Base-by-base conservation (phyloP, 345 rosid species). In the Sonneratia alba region DNA sequence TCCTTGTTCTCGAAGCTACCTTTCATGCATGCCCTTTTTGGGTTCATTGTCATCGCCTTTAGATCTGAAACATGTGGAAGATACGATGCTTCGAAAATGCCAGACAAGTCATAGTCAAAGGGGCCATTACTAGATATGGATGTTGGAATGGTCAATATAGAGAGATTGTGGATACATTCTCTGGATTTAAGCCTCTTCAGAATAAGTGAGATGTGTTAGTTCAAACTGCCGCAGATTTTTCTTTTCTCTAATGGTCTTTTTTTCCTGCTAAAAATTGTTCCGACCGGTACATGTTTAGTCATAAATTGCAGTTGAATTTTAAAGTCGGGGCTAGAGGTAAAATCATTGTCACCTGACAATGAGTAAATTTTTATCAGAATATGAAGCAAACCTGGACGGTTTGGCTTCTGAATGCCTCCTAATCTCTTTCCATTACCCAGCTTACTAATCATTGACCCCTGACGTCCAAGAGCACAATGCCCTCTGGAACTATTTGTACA, bases 31-130 rank as follows among this genome's bases (percentile, higher is more conserved):
- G 80, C 75, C 85, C 85, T 83, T 78, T 84, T 88, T 47, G 92
- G 94, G 75, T 91, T 85, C 83, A 83, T 89, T 84, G 82, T 85
- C n/a, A 72, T 64, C 65, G 74, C 80, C 77, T 77, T 89, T 77
- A 82, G 80, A 70, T 89, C 99, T 89, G 87, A 67, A 79, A 75
- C 66, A 27, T 42, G 59, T 48, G 79, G 21, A 38, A 49, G 65
- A 40, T 8, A 66, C 7, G 2, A 70, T 4, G 12, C 15, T 22
- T 42, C 8, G 7, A 32, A 43, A 21, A 36, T 18, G 21, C 36
- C n/a, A 0, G 68, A 65, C 43, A 40, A 40, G 43, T 40, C 2
- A 40, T 40, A 40, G 7, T 40, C 43, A 27, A 27, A 27, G 32
- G 32, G 32, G 32, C 32, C 32, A 27, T 27, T 27, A 27, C 32